Base-by-base conservation (phyloP, 1,284 basidiomycete species). In the Pseudozyma sp. region DNA sequence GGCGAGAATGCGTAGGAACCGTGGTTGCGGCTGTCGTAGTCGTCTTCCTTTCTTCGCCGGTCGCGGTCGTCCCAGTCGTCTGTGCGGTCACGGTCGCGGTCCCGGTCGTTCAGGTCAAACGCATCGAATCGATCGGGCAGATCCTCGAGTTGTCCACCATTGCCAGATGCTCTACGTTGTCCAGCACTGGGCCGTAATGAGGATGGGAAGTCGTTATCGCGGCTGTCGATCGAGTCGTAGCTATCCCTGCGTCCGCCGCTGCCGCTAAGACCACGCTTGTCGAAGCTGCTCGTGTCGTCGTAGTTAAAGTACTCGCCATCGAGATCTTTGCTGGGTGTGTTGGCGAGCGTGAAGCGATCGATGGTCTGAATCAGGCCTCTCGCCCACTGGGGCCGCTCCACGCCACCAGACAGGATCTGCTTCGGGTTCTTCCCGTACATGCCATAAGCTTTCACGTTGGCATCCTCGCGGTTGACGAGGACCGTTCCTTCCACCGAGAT, bases 401-500 rank as follows among this genome's bases (percentile, higher is more conserved):
- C 54, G 4, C 54, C 30, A 30, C 82, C 82, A 5, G 70, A 58
- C 9, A 84, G 70, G 47, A 84, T 79, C 52, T 81, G 67, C 46
- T 78, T 77, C n/a, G 81, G 66, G 3, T 78, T 77, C 39, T 67
- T 65, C 24, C 64, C 60, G 17, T 43, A 43, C 11, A 55, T 52
- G 6, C 83, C 78, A 54, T 86, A 86, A 2, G 83, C 85, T 49
- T 84, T 84, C 3, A 68, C 53, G 57, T 86, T 86, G 17, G 85
- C 83, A 53, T 99, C 97, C 51, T 98, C 95, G 82, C 97, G 90
- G 85, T 98, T 96, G 19, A 97, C 88, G 56, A 99, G 94, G 45
- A 97, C 91, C 0, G 92, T 94, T 10, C 96, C 96, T 87, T 98
- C 95, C 37, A 98, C 86, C 9, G 93, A 94, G 19, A 89, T 86